A percentile compares a stretch with the other conserved stretches of the same genome.
phyloP scores from a whole-genome alignment of 352 stramenopile genomes.

The Phytophthora brassicae region DNA sequence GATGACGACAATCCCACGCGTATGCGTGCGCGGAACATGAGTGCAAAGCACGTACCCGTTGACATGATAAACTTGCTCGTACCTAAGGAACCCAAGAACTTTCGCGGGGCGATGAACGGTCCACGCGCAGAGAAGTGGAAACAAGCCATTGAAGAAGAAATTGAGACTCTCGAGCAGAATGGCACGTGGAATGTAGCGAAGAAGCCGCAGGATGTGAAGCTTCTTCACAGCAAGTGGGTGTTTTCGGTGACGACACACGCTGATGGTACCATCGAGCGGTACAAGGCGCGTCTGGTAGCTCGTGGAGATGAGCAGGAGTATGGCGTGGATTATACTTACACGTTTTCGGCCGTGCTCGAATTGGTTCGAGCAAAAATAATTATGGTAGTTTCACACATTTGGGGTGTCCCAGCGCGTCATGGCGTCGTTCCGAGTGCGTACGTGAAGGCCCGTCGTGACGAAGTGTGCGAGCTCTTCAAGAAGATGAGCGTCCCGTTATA shows the following conservation, averaged over 20 bases:
- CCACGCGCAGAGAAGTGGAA: conserved; percentile 1
- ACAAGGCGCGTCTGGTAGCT: conserved; percentile 4
- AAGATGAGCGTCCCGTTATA: no score
- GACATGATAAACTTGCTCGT: background rate
- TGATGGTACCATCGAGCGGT: conserved; percentile 7
- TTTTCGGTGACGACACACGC: conserved; percentile 20
- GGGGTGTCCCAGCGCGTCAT: background rate
- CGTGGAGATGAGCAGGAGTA: background rate
- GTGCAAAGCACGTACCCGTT: background rate
- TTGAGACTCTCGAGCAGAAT: conserved; percentile 4
- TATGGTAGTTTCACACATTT: background rate
- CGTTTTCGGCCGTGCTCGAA: conserved; percentile 9
- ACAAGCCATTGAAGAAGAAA: conserved; percentile 2
- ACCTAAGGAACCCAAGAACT: conserved; percentile 23
- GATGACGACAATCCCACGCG: background rate
- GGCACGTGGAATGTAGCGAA: conserved; percentile 7
- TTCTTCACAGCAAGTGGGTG: conserved; percentile 31
- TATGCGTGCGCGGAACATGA: conserved; percentile 1
- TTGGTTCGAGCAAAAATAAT: background rate
- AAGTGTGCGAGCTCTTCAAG: no score
- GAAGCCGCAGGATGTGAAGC: conserved; percentile 2
- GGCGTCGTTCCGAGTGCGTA: background rate
- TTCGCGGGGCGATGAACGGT: conserved; percentile 10
- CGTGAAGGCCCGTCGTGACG: no score
- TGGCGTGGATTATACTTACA: conserved; percentile 1